These are phyloP conservation scores for Mycena sanguinolenta DNA, from an alignment of 768 basidiomycete genomes.

Conservation along the genomic window DNA sequence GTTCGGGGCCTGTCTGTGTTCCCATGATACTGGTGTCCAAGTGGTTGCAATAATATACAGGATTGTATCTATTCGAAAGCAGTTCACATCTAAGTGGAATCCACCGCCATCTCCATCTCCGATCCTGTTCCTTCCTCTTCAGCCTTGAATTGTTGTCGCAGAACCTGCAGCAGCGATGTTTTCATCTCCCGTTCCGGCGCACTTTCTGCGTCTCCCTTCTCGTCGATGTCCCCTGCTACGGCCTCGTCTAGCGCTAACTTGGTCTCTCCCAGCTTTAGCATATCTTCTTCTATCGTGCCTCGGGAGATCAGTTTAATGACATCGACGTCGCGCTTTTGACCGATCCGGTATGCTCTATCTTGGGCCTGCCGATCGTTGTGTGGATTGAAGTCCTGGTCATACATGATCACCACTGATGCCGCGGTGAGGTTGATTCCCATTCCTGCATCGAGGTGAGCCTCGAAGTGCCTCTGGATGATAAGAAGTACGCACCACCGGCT, in stretches of 20 bases:
- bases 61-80: conserved; percentile 18
- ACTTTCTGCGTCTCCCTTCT: conserved; percentile 62
- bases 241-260: conserved; percentile 95
- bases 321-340: conserved; percentile 93
- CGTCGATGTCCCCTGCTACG: conserved; percentile 85
- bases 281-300: conserved; percentile 97
- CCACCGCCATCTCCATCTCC: conserved; percentile 12
- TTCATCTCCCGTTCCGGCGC: conserved; percentile 87
- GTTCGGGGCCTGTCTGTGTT: conserved; percentile 71
- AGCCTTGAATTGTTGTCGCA: conserved; percentile 81
- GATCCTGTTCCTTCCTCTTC: conserved; percentile 29
- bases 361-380: conserved; percentile 98
- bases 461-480: background rate
- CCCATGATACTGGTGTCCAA: conserved; percentile 40
- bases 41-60: conserved; percentile 17
- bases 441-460: conserved; percentile 48
- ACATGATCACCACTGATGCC: conserved; percentile 96
- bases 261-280: conserved; percentile 88
- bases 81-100: conserved; percentile 36
- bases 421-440: conserved; percentile 98
- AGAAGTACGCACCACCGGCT: conserved; percentile 71
- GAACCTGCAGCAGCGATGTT: conserved; percentile 85
- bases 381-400: conserved; percentile 98
- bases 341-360: conserved; percentile 97
- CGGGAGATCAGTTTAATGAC: conserved; percentile 94